A percentile compares a stretch with the other conserved stretches of the same genome.
Conservation (phyloP, 1,284 basidiomycete species). For the Malassezia sympodialis region DNA sequence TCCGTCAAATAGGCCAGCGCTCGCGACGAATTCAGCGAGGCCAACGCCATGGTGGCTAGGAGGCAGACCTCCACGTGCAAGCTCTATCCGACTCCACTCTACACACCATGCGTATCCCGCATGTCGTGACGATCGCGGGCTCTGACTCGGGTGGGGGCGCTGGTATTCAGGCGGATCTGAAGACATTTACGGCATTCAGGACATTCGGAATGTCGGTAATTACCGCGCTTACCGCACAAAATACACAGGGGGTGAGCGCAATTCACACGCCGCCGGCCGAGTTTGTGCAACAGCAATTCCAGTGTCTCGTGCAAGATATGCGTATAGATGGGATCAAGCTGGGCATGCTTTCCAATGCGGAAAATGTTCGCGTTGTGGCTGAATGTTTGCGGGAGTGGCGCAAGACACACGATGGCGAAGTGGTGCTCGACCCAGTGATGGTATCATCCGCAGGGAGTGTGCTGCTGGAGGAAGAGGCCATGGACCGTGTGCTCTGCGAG, state of each 20-base stretch:
- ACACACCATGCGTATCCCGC: constrained; percentile 26
- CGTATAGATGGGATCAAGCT: constrained; percentile 71
- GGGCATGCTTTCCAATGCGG: constrained; percentile 63
- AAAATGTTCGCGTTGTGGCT: constrained; percentile 50
- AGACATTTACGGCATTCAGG: constrained; percentile 61
- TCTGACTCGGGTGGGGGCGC: constrained; percentile 78
- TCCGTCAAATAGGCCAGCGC: constrained; percentile 39
- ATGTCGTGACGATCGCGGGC: constrained; percentile 68
- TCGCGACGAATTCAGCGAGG: constrained; percentile 35
- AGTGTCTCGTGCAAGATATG: constrained; percentile 66
- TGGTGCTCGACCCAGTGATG: constrained; percentile 61
- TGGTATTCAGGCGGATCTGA: constrained; percentile 74
- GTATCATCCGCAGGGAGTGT: constrained; percentile 83
- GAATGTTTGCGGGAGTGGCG: constrained; percentile 18
- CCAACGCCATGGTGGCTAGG: constrained; percentile 14
- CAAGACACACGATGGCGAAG: constrained; percentile 13
- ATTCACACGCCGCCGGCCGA: constrained; percentile 43
- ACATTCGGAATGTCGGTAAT: constrained; percentile 79
- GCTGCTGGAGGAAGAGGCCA: constrained; percentile 61
- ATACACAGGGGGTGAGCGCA: constrained; percentile 69
- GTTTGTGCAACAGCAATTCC: constrained; percentile 55
- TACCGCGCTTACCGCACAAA: constrained; percentile 83
- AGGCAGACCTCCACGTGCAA: neutral
- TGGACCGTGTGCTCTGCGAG: constrained; percentile 57
- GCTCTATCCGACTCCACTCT: neutral